Evolutionary conservation across 2,329 filamentous ascomycete species (phyloP).

Genomic region (Hortaea werneckii): DNA sequence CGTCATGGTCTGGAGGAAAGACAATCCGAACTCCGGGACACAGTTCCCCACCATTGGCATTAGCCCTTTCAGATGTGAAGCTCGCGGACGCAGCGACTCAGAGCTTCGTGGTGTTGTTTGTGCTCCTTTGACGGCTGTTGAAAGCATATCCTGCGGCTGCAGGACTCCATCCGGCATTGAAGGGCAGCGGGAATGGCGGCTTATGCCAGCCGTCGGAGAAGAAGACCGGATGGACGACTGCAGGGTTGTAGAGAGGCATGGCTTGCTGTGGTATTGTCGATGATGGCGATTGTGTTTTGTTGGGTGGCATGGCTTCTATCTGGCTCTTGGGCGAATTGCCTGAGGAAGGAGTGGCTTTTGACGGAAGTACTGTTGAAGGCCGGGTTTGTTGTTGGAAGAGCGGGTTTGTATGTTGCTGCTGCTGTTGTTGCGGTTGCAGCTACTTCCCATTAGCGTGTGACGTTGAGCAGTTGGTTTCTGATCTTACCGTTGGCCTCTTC

Average conservation of each 20-base stretch:
- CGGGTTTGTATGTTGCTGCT: constrained; percentile 7
- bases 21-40: neutral
- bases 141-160: constrained; percentile 36
- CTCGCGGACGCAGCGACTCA: constrained; percentile 5
- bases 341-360: constrained; percentile 13
- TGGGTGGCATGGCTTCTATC: constrained; percentile 40
- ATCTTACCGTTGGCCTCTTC: constrained; percentile 28
- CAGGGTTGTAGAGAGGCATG: constrained; percentile 39
- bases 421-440: constrained; percentile 4
- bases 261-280: neutral
- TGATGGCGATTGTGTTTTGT: constrained; percentile 1
- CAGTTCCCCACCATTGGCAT: neutral
- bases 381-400: constrained; percentile 22
- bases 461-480: neutral
- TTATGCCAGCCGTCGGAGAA: constrained; percentile 56
- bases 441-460: neutral
- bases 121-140: constrained; percentile 6
- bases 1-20: neutral
- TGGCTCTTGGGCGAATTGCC: constrained; percentile 29
- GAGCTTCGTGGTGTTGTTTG: constrained; percentile 14
- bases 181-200: constrained; percentile 38
- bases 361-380: constrained; percentile 19
- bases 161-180: constrained; percentile 30
- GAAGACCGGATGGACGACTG: constrained; percentile 63
- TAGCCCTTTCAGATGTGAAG: neutral